Conservation (phyloP, 768 basidiomycete genomes). For the Lentinula boryana region DNA sequence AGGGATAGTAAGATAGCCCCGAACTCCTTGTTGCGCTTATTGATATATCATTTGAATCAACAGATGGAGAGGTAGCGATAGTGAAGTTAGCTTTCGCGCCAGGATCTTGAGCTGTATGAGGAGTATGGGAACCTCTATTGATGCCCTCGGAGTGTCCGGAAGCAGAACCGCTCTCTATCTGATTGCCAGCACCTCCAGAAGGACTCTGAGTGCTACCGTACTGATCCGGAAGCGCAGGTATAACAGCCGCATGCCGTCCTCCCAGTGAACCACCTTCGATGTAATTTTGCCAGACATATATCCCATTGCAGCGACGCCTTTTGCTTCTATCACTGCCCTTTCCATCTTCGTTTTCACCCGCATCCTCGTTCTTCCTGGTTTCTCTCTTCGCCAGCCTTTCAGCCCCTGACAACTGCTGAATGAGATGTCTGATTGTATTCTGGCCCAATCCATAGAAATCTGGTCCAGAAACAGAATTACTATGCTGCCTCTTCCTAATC, state of each 20-base stretch:
- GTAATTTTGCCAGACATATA: conserved; percentile 87
- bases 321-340: neutral
- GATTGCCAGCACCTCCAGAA: conserved; percentile 17
- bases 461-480: conserved; percentile 83
- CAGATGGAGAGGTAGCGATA: neutral
- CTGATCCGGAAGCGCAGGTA: conserved; percentile 75
- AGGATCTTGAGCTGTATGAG: neutral
- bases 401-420: conserved; percentile 78
- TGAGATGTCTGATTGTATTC: conserved; percentile 84
- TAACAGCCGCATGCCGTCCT: conserved; percentile 77
- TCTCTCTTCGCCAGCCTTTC: conserved; percentile 37
- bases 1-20: conserved; percentile 44
- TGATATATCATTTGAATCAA: neutral
- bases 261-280: conserved; percentile 79
- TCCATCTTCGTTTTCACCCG: neutral
- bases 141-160: neutral
- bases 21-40: conserved; percentile 6
- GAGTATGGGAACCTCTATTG: neutral
- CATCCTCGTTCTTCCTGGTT: neutral
- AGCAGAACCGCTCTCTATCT: neutral
- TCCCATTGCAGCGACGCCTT: conserved; percentile 20
- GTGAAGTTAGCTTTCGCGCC: conserved; percentile 25
- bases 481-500: conserved; percentile 76
- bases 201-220: conserved; percentile 29
- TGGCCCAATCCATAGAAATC: conserved; percentile 86